Evolutionary conservation across 2,329 filamentous ascomycete species (phyloP).

Genomic region (Clonostachys rhizophaga): DNA sequence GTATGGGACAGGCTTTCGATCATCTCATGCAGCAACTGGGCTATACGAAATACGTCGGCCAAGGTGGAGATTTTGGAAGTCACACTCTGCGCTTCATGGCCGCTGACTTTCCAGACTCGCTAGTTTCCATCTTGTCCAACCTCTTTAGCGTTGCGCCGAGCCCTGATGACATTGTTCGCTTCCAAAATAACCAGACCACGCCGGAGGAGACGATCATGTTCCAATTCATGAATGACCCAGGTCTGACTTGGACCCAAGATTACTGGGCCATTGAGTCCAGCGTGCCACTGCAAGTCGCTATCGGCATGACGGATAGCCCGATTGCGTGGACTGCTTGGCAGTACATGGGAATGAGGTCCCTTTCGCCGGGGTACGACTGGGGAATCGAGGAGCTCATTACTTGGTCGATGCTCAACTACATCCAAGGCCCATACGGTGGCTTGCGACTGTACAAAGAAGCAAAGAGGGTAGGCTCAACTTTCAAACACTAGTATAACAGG

Average conservation of each 20-base stretch:
- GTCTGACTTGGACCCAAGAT: not conserved
- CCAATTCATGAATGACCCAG: not conserved
- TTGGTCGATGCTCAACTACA: not conserved
- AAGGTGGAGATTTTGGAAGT: constrained; percentile 1
- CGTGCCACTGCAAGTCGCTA: constrained; percentile 1
- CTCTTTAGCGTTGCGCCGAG: not conserved
- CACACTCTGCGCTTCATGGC: not conserved
- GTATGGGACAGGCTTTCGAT: constrained; percentile 7
- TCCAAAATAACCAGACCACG: constrained; percentile 1
- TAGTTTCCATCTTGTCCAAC: not conserved
- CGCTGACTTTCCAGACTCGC: not conserved
- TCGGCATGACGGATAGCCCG: constrained; percentile 1
- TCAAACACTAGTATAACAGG: not conserved
- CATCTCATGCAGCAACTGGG: constrained; percentile 9
- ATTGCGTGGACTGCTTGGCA: constrained; percentile 2
- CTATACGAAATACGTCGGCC: constrained; percentile 8
- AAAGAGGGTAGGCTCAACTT: not conserved
- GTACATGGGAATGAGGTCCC: not conserved
- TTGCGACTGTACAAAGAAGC: constrained; percentile 4
- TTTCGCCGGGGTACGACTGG: constrained; percentile 2
- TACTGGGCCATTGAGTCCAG: not conserved
- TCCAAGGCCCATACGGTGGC: constrained; percentile 2
- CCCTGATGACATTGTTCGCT: not conserved
- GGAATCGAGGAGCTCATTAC: constrained; percentile 2
- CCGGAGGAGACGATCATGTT: constrained; percentile 1